Evolutionary conservation across 495 filamentous ascomycete species (phyloP).

Genomic region (Aspergillus kassunensis): DNA sequence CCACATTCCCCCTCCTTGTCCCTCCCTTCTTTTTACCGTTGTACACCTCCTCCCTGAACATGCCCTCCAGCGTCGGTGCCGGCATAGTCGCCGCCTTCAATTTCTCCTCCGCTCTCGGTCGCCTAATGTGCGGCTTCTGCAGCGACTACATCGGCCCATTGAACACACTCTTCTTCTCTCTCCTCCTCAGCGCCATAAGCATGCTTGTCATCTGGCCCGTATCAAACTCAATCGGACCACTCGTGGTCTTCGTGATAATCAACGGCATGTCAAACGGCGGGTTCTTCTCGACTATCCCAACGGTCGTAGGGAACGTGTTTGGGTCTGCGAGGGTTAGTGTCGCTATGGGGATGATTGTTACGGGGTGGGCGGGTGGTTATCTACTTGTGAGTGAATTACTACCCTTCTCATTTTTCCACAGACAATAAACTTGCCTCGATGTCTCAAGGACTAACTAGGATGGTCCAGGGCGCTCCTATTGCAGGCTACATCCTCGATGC

Average conservation of each 20-base stretch:
- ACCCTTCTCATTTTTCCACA: not conserved
- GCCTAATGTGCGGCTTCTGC: constrained; percentile 46
- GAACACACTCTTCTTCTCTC: constrained; percentile 46
- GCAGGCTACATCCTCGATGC: constrained; percentile 55
- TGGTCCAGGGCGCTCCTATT: constrained; percentile 51
- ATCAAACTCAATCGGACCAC: constrained; percentile 46
- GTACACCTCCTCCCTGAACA: constrained; percentile 41
- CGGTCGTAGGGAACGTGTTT: constrained; percentile 55
- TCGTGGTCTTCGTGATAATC: constrained; percentile 49
- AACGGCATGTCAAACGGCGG: constrained; percentile 55
- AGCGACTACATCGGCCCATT: constrained; percentile 50
- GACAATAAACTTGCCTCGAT: no score
- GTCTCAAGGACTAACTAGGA: not conserved
- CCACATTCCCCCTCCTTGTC: constrained; percentile 57
- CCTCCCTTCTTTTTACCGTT: constrained; percentile 58
- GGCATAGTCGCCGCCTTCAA: constrained; percentile 55
- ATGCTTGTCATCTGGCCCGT: constrained; percentile 57
- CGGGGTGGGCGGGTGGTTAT: constrained; percentile 57
- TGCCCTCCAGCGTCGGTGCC: constrained; percentile 47
- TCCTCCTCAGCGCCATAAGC: constrained; percentile 48
- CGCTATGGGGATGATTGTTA: constrained; percentile 59
- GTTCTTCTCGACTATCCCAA: constrained; percentile 59
- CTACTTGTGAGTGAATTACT: constrained; percentile 45
- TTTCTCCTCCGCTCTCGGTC: constrained; percentile 48
- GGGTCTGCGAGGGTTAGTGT: constrained; percentile 50